Base-by-base conservation (phyloP, 805 yeast genomes). In the Candida ficus region DNA sequence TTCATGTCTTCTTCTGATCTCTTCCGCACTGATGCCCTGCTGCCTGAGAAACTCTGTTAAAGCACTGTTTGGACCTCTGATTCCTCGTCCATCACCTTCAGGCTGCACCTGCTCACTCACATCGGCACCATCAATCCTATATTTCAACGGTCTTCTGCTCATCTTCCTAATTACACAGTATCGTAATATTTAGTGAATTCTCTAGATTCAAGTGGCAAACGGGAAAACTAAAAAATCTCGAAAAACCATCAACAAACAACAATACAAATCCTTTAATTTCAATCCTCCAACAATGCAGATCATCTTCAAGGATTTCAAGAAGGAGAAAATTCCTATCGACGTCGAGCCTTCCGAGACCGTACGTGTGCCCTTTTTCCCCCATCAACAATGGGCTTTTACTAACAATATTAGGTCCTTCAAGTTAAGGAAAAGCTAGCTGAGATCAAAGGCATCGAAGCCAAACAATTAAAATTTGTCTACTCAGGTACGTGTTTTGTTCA, bases 281-380 rank as follows among this genome's bases (percentile, higher is more conserved):
- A 17, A 16, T 29, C 16, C 20, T 5, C 5, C 21, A 18, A 16
- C 41, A 46, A 89, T 88, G 96, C 81, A 83, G 64, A 67, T 89
- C 49, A 73, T 81, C 38, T 80, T 93, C 62, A 89, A 90, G 62
- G 96, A 93, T 65, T 85, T 93, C 67, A 90, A 93, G 67, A 93
- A 91, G 67, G 89, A 87, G 60, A 84, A 80, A 60, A 77, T 90
- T 61, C 75, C 88, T 22, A 57, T 93, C 44, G 96, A 87, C 21
- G 75, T 88, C 43, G 95, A 83, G 44, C 70, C 73, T 8, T 46
- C 73, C 12, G 87, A 80, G 37, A 73, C 87, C 2, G 91, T 85
- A 57, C 50, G 77, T 70, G 8, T 17, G 4, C 1, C 27, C 14
- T 7, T 12, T 33, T 19, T 18, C 13, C 12, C 17, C 21, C 32